phyloP scores from a whole-genome alignment of 1,284 basidiomycete species.

The Lignosus rhinocerotis region DNA sequence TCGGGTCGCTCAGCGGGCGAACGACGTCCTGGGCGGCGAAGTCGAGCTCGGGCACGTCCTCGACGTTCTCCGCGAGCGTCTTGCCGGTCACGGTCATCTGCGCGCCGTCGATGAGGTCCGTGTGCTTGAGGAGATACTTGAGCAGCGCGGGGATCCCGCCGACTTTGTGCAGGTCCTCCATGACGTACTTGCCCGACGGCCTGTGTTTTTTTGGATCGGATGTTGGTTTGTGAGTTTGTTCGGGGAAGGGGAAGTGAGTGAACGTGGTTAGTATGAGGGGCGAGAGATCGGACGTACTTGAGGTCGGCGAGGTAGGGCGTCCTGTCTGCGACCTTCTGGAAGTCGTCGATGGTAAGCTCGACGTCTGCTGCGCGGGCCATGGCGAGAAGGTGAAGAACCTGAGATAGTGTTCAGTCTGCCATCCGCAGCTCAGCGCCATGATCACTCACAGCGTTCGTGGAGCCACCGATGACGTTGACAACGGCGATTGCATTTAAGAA shows the following conservation, averaged over 20 bases:
- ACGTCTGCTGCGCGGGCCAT: constrained; percentile 92
- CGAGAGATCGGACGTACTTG: constrained; percentile 53
- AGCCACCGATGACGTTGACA: constrained; percentile 85
- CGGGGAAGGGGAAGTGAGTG: not conserved
- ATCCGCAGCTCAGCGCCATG: not conserved
- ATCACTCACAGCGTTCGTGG: constrained; percentile 81
- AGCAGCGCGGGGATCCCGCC: constrained; percentile 85
- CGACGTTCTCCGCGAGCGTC: constrained; percentile 91
- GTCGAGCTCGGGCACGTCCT: constrained; percentile 74
- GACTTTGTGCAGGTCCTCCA: constrained; percentile 94
- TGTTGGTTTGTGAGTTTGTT: not conserved
- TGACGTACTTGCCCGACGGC: constrained; percentile 92
- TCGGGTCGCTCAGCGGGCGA: constrained; percentile 76
- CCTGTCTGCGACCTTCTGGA: constrained; percentile 84
- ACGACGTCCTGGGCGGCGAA: constrained; percentile 87
- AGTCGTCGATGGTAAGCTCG: constrained; percentile 90
- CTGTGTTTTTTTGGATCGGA: constrained; percentile 34
- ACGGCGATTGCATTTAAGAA: constrained; percentile 92
- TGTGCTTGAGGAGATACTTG: constrained; percentile 87
- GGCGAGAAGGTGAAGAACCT: constrained; percentile 91
- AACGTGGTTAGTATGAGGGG: constrained; percentile 3
- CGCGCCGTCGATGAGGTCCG: constrained; percentile 85
- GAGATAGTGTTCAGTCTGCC: not conserved
- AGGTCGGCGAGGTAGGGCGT: constrained; percentile 95
- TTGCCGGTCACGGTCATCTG: constrained; percentile 94